A percentile compares a stretch with the other conserved stretches of the same genome.
Evolutionary conservation across 148 eudicot species (phyloP).

Genomic region (Fagopyrum esculentum): DNA sequence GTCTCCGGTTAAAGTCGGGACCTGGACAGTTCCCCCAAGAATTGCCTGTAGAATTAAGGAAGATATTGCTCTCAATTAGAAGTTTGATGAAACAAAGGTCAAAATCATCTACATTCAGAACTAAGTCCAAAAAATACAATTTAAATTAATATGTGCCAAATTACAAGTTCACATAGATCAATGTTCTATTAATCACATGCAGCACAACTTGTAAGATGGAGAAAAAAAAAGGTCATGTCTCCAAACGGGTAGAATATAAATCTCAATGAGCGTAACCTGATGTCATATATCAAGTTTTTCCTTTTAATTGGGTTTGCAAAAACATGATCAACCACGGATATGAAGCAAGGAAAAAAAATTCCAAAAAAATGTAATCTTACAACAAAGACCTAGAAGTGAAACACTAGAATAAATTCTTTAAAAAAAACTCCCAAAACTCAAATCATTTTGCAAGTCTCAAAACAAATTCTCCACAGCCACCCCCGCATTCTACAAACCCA

Average conservation of each 20-base stretch:
- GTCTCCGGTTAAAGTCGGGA: slow-evolving; percentile 86
- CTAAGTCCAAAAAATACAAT: not conserved
- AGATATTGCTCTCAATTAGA: not conserved
- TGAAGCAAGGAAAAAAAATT: not conserved
- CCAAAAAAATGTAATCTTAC: not conserved
- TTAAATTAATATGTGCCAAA: not conserved
- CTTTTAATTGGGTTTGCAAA: not conserved
- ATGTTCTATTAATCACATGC: not conserved
- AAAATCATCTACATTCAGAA: not conserved
- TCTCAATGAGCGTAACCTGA: not conserved
- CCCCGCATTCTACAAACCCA: not conserved
- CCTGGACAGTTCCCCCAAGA: slow-evolving; percentile 92
- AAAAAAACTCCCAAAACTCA: not conserved
- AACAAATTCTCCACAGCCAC: not conserved
- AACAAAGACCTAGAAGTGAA: not conserved
- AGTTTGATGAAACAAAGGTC: not conserved
- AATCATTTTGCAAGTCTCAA: not conserved
- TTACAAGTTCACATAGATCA: not conserved
- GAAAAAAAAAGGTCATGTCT: not conserved
- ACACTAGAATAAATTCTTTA: not conserved
- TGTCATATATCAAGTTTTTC: not conserved
- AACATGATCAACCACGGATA: not conserved
- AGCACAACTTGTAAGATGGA: not conserved
- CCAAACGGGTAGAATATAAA: not conserved
- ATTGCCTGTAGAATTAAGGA: slow-evolving; percentile 55